Evolutionary conservation across 257 asterid species (phyloP), one percentile per base, ranked within the genome.

Genomic region (Solanum microdontum): DNA sequence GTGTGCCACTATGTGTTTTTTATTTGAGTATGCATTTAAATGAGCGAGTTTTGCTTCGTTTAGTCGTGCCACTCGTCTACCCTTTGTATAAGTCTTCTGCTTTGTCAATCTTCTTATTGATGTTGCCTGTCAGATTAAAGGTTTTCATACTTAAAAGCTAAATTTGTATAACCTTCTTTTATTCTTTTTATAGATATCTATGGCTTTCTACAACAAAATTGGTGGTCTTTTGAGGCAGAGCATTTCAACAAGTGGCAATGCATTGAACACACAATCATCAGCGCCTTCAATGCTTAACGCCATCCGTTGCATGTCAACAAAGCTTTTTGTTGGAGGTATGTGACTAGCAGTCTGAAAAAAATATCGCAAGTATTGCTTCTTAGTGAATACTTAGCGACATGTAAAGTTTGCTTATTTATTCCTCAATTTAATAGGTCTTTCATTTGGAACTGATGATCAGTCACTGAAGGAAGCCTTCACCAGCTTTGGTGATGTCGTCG

Each of bases 291-390:
- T 96, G 94, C 74, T 90, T 36, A 91, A 91, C 84, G 94, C 98
- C 36, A 45, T 93, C 28, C 97, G 98, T 37, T 86, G 93, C 98
- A 94, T 96, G 98, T 92, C 98, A 17, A 72, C 93, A 3, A 94
- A 91, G 91, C 98, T 94, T 76, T 94, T 94, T 55, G 32, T 95
- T 64, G 97, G 98, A 85, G 98, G 98, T 96, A 76, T 74, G 36
- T 40, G 17, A 5, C 8, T 15, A 40, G 15, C 34, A 24, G 64
- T 79, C 5, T 43, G 37, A 43, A 79, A 79, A 43, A 7, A 3
- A 21, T 58, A 21, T 26, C 17, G 4, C 58, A 26, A 6, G 74
- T 7, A 21, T 40, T 24, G 36, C 3, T 79, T 43, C 58, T 79
- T 13, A 2, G 24, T 77, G 17, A 43, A 79, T 12, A 14, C 15